Evolutionary conservation across 163 green algal genomes (phyloP), one percentile per base, ranked within the genome.

Genomic region (Prototheca cutis): DNA sequence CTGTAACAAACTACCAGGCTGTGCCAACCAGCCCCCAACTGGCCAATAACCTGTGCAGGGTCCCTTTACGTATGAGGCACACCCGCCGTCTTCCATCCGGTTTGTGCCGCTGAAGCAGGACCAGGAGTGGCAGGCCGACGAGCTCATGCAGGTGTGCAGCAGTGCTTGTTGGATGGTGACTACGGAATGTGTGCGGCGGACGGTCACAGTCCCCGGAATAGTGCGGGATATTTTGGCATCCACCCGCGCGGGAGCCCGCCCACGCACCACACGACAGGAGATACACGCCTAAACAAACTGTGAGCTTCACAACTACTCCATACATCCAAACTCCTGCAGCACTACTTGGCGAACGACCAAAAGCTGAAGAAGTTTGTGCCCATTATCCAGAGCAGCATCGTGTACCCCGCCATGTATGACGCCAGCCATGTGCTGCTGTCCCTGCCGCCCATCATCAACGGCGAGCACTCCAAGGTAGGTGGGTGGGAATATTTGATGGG

Each of bases 391-490:
- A 75, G 82, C 63, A 86, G 72, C 53, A 58, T 93, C 17, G 93
- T 99, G 23, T 97, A 93, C 74, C 93, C 93, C 0, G 93, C 94
- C 27, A 78, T 99, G 45, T 86, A 86, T 54, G 93, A 99, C 62
- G 70, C 81, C 28, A 83, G 88, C 52, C 74, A 89, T 17, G 86
- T 75, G 6, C 81, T 97, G 63, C 81, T 97, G 45, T 97, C 89
- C 21, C 78, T 99, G 59, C 93, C 93, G 15, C 93, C 93, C 61
- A 94, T 99, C 78, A 99, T 99, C 86, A 99, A 99, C 73, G 87
- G 93, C 21, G 75, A 84, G 6, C 81, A 93, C 63, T 92, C 80
- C 23, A 51, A 51, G 42, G 42, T 2, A 88, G 36, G 36, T 1
- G 13, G 36, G 17, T 0, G 17, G 42, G 42, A 51, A 45, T 45